Evolutionary conservation across 495 filamentous ascomycete genomes (phyloP).

Genomic region (Chaetomium tenue): DNA sequence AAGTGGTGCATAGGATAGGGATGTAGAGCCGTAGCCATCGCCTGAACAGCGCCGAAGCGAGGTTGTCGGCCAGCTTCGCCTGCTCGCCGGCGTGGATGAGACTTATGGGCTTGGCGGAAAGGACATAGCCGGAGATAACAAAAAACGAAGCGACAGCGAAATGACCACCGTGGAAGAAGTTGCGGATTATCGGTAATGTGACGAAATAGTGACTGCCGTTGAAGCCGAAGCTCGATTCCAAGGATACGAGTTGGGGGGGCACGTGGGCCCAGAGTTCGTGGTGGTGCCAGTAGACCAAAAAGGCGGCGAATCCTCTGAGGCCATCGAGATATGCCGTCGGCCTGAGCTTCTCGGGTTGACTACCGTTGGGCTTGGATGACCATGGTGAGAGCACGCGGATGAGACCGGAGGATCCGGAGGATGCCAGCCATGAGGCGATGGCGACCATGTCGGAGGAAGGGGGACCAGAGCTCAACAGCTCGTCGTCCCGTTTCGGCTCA

Average conservation of each 20-base stretch:
- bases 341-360: slow-evolving; percentile 30
- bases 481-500: slow-evolving; percentile 14
- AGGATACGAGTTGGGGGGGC: slow-evolving; percentile 27
- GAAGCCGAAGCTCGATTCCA: slow-evolving; percentile 40
- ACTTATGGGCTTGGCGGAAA: slow-evolving; percentile 52
- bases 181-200: slow-evolving; percentile 41
- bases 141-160: slow-evolving; percentile 54
- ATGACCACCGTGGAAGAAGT: slow-evolving; percentile 48
- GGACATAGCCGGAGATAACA: slow-evolving; percentile 52
- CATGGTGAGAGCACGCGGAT: slow-evolving; percentile 21
- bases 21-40: slow-evolving; percentile 39
- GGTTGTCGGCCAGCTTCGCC: slow-evolving; percentile 37
- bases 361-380: slow-evolving; percentile 4
- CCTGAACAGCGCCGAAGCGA: slow-evolving; percentile 37
- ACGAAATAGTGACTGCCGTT: slow-evolving; percentile 42
- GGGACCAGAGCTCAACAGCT: not conserved
- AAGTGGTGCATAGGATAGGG: slow-evolving; percentile 46
- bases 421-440: slow-evolving; percentile 14
- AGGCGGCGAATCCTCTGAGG: slow-evolving; percentile 48
- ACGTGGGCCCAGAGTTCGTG: slow-evolving; percentile 43
- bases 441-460: not conserved
- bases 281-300: slow-evolving; percentile 51
- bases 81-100: slow-evolving; percentile 49
- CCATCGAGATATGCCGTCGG: slow-evolving; percentile 50
- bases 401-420: slow-evolving; percentile 8